Percentiles rank a stretch among this genome's conserved stretches.
Conservation (phyloP, 2,329 filamentous ascomycete species). For the Fusarium solani-melongenae region DNA sequence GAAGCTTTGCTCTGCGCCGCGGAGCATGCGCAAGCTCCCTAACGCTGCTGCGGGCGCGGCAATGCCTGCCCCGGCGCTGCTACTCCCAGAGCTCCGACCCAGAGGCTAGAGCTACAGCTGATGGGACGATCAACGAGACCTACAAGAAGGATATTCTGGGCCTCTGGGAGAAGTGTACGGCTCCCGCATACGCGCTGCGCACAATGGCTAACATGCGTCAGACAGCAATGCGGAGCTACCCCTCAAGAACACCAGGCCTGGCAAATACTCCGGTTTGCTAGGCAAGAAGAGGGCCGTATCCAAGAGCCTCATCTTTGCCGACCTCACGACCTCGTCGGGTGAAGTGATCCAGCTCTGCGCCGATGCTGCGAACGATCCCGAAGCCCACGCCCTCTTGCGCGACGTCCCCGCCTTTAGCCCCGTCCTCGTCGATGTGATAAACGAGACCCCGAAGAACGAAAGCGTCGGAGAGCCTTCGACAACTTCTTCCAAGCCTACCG, state of each 20-base stretch:
- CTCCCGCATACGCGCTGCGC: neutral
- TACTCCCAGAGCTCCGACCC: constrained; percentile 38
- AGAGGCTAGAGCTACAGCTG: neutral
- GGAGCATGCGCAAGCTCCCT: constrained; percentile 5
- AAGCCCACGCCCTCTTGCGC: constrained; percentile 56
- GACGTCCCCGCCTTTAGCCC: constrained; percentile 63
- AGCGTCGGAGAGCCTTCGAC: constrained; percentile 24
- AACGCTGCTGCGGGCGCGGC: constrained; percentile 15
- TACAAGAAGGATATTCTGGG: constrained; percentile 39
- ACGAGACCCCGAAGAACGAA: constrained; percentile 36
- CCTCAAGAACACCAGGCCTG: constrained; percentile 24
- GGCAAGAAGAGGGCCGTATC: constrained; percentile 74
- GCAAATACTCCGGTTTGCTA: constrained; percentile 70
- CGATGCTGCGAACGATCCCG: constrained; percentile 51
- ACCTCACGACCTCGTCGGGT: constrained; percentile 55
- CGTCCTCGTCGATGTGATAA: constrained; percentile 59
- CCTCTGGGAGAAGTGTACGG: constrained; percentile 48
- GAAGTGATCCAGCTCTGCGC: constrained; percentile 59
- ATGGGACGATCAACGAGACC: neutral
- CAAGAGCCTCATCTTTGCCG: constrained; percentile 77
- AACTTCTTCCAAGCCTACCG: constrained; percentile 60
- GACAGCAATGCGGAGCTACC: constrained; percentile 43
- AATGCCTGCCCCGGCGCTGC: constrained; percentile 35
- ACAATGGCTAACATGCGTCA: constrained; percentile 20
- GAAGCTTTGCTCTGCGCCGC: constrained; percentile 34